Evolutionary conservation across 306 rosid genomes (phyloP).

Genomic region (Argentina anserina): DNA sequence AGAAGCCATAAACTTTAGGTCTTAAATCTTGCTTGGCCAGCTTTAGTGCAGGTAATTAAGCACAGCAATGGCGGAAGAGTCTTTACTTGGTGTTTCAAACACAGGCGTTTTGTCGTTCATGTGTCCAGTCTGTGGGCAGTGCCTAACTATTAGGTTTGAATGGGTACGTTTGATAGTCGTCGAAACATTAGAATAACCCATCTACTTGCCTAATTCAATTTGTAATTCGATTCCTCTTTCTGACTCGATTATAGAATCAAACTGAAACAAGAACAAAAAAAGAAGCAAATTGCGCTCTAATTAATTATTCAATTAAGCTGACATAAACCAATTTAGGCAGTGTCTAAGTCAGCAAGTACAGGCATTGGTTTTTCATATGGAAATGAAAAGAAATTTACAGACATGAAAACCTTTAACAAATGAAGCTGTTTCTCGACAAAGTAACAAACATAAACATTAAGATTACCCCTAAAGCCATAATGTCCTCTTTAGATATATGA

Average conservation of each 20-base stretch:
- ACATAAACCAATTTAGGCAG: background rate
- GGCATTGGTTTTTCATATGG: conserved; percentile 33
- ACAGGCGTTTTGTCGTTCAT: background rate
- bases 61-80: background rate
- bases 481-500: conserved; percentile 22
- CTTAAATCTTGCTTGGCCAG: background rate
- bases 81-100: background rate
- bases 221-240: background rate
- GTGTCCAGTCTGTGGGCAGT: background rate
- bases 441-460: conserved; percentile 33
- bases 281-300: background rate
- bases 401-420: conserved; percentile 35
- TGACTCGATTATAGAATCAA: too few species aligned
- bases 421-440: conserved; percentile 31
- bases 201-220: background rate
- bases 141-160: background rate
- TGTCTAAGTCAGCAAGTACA: conserved; percentile 14
- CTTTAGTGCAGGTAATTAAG: conserved; percentile 1
- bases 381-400: conserved; percentile 20
- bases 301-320: background rate
- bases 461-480: conserved; percentile 22
- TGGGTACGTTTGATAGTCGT: background rate
- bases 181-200: background rate
- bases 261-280: background rate
- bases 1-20: background rate